Evolutionary conservation across 441 rosid genomes (phyloP).

Genomic region (Jatropha podagrica): DNA sequence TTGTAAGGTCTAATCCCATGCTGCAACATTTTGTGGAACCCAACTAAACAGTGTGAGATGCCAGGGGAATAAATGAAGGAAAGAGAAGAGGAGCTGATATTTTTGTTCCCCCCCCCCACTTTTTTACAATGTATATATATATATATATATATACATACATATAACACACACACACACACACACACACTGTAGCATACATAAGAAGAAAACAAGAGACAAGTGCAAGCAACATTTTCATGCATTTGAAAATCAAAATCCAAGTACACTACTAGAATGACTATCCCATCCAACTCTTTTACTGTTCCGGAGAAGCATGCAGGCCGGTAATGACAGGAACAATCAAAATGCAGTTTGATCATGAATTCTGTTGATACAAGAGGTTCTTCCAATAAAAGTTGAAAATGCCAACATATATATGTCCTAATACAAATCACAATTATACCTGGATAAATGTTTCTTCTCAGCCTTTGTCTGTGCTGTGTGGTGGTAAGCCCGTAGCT

Average conservation of each 20-base stretch:
- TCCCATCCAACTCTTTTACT: not conserved
- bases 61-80: not conserved
- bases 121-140: too few species aligned
- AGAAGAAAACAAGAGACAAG: not conserved
- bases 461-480: conserved; percentile 97
- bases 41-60: not conserved
- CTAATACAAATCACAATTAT: conserved; percentile 11
- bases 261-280: not conserved
- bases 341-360: not conserved
- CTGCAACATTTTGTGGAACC: conserved; percentile 42
- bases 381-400: not conserved
- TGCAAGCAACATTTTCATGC: not conserved
- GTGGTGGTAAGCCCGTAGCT: conserved; percentile 93
- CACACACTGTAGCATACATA: too few species aligned
- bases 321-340: too few species aligned
- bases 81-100: not conserved
- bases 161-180: too few species aligned
- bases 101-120: too few species aligned
- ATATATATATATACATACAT: too few species aligned
- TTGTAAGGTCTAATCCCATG: conserved; percentile 91
- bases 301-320: too few species aligned
- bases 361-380: not conserved
- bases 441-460: conserved; percentile 92
- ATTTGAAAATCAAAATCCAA: not conserved
- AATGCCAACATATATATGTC: too few species aligned